Evolutionary conservation across 768 basidiomycete genomes (phyloP), one percentile per base, ranked within the genome.

Genomic region (Cubamyces lactineus): DNA sequence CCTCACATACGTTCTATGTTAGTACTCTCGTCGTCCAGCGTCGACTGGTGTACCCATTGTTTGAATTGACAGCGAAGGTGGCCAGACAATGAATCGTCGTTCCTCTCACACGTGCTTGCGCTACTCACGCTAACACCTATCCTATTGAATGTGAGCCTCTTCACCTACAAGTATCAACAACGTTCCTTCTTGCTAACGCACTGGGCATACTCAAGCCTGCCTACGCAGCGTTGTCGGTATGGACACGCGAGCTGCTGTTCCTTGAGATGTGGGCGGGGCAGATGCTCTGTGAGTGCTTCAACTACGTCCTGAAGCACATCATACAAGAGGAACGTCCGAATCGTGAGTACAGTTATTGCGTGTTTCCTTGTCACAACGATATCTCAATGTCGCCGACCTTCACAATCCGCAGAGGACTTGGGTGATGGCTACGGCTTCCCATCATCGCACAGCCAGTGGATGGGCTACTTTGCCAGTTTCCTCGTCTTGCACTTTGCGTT

Each of bases 371-470:
- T 21, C 46, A 8, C 39, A 26, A 48, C 11, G 30, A 30, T 23
- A 34, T 21, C 17, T 57, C 38, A 24, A 42, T 49, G 23, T 9
- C 60, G 16, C 11, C 34, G 50, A 12, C 28, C 28, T 3, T 28
- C 28, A 28, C 28, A 28, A 28, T 28, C 28, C 47, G 12, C 67
- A 88, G 88, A 79, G 45, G 80, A 79, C 57, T 72, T 84, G 49
- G 87, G 86, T 19, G 82, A 82, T 57, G 92, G 92, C 15, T 94
- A 92, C 70, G 92, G 91, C 7, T 94, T 94, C 67, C 92, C 92
- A 0, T 93, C 92, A 0, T 92, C 91, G 15, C 92, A 94, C 70
- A 91, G 90, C 73, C 92, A 94, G 73, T 92, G 88, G 72, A 93
- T 94, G 92, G 92, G 86, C 16, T 94, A 90, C 74, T 94, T 94